A percentile compares a stretch with the other conserved stretches of the same genome.
Evolutionary conservation across 441 rosid species (phyloP).

Genomic region (Erysimum cheiri): DNA sequence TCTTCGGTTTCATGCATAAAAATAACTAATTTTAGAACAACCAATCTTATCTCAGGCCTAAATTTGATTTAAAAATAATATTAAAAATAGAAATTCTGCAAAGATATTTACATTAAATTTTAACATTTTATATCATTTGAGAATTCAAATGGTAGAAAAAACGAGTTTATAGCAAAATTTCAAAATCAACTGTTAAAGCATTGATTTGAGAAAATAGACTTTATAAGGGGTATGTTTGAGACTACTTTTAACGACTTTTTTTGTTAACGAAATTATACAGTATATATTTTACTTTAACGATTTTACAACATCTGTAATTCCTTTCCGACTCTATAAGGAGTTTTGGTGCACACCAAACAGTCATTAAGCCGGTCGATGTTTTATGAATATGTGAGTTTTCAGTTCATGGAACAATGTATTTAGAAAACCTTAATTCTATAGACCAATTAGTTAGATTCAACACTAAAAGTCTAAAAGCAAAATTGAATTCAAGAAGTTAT

Average conservation of each 20-base stretch:
- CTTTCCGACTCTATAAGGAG: not conserved
- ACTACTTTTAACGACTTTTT: not conserved
- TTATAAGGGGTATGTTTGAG: not conserved
- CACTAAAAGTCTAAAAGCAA: not conserved
- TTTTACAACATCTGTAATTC: not conserved
- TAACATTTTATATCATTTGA: not conserved
- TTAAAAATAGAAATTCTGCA: not conserved
- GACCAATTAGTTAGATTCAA: not conserved
- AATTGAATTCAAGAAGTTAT: conserved; percentile 2
- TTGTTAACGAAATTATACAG: too few relatives aligned
- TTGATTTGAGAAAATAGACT: conserved; percentile 5
- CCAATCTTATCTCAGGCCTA: not conserved
- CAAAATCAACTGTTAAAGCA: conserved; percentile 7
- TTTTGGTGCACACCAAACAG: not conserved
- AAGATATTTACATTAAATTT: not conserved
- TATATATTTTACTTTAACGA: not conserved
- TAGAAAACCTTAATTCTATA: not conserved
- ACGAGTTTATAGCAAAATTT: not conserved
- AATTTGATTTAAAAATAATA: not conserved
- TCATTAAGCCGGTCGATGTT: conserved; percentile 8
- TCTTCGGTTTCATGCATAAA: not conserved
- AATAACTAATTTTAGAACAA: not conserved
- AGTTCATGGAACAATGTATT: not conserved
- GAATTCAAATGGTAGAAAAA: not conserved
- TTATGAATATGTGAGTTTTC: conserved; percentile 5